These are phyloP conservation scores for Hortaea sp. DNA, from an alignment of 2,329 filamentous ascomycete genomes.

Conservation along the genomic window DNA sequence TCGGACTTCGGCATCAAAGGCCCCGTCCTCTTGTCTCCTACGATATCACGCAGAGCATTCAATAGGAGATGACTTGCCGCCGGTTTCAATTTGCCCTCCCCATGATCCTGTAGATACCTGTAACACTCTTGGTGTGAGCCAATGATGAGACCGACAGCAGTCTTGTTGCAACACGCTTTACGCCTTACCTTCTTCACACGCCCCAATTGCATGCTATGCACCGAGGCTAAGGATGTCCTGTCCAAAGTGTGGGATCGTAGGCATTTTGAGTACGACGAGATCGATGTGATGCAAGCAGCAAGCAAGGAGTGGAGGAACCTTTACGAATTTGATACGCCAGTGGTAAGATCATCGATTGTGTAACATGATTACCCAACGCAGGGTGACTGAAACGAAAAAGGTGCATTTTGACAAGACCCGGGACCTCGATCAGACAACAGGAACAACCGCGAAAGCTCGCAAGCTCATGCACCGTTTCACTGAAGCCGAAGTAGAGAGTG, in stretches of 20 bases:
- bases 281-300: constrained; percentile 57
- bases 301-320: constrained; percentile 58
- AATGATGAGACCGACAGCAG: constrained; percentile 9
- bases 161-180: constrained; percentile 10
- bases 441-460: constrained; percentile 47
- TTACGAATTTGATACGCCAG: constrained; percentile 75
- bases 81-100: too few relatives aligned
- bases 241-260: constrained; percentile 57
- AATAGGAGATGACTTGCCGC: too few relatives aligned
- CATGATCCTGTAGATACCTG: too few relatives aligned
- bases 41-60: too few relatives aligned
- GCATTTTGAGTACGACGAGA: constrained; percentile 58
- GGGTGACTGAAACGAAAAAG: constrained; percentile 21
- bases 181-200: constrained; percentile 63
- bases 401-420: constrained; percentile 53
- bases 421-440: constrained; percentile 22
- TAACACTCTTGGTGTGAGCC: too few relatives aligned
- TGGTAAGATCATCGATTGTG: constrained; percentile 41
- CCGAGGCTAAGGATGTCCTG: constrained; percentile 56
- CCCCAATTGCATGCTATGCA: constrained; percentile 60
- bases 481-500: constrained; percentile 52
- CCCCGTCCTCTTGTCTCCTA: too few relatives aligned
- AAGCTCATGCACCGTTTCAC: constrained; percentile 75
- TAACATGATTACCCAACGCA: neutral
- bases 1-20: too few relatives aligned